phyloP scores from a whole-genome alignment of 2,329 filamentous ascomycete species.

The Aspergillus oerlinghausenensis region DNA sequence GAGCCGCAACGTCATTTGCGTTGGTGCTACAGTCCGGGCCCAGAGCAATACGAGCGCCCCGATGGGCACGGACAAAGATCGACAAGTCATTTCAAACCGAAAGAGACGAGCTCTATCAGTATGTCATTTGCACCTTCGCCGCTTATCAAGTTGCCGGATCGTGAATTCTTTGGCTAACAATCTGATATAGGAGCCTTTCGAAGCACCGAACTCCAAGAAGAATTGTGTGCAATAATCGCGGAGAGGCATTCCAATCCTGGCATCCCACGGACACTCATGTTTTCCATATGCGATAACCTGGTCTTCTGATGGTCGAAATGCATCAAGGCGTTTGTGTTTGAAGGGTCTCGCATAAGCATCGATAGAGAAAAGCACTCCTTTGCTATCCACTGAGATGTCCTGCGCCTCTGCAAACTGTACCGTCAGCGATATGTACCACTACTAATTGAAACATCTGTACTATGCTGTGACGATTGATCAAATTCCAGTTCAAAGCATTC shows the following conservation, averaged over 20 bases:
- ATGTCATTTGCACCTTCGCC: conserved; percentile 4
- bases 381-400: background rate
- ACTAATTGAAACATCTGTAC: background rate
- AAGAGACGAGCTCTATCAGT: conserved; percentile 23
- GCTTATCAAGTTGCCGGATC: background rate
- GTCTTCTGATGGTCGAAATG: background rate
- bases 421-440: background rate
- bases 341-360: background rate
- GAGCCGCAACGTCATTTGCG: conserved; percentile 23
- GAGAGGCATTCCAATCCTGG: background rate
- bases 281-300: background rate
- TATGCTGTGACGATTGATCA: background rate
- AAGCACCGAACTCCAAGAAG: background rate
- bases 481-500: background rate
- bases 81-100: background rate
- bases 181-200: background rate
- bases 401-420: background rate
- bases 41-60: background rate
- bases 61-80: background rate
- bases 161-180: background rate
- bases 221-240: background rate
- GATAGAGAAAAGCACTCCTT: background rate
- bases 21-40: conserved; percentile 5
- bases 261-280: background rate
- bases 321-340: background rate